Evolutionary conservation across 805 yeast species (phyloP).

Genomic region (Wickerhamomyces sydowiorum): DNA sequence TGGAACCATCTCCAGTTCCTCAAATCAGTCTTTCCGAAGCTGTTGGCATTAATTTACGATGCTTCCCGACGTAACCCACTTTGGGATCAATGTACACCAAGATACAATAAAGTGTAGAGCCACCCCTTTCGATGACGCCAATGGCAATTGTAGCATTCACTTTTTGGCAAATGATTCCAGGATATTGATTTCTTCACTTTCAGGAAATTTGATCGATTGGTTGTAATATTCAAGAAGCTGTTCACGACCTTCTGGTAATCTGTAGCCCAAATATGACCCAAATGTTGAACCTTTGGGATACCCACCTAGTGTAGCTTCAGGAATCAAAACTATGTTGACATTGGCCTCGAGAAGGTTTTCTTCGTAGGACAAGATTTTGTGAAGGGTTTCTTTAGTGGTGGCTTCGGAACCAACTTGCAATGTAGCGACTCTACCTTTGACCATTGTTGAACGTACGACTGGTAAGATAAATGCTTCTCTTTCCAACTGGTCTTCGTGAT

Average conservation of each 20-base stretch:
- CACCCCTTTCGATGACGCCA: slow-evolving; percentile 37
- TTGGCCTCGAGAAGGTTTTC: slow-evolving; percentile 26
- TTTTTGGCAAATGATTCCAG: slow-evolving; percentile 27
- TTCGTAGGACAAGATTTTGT: slow-evolving; percentile 33
- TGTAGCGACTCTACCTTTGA: slow-evolving; percentile 32
- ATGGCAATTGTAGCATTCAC: slow-evolving; percentile 31
- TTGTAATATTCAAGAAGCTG: slow-evolving; percentile 31
- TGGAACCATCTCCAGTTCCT: slow-evolving; percentile 44
- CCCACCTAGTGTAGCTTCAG: slow-evolving; percentile 42
- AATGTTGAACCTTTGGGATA: slow-evolving; percentile 39
- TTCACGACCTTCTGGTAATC: slow-evolving; percentile 35
- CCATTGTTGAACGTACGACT: slow-evolving; percentile 16
- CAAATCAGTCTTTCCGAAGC: slow-evolving; percentile 39
- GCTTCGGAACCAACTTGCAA: slow-evolving; percentile 35
- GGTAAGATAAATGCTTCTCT: too few relatives aligned
- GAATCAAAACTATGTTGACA: slow-evolving; percentile 35
- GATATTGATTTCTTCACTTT: slow-evolving; percentile 27
- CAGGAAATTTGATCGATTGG: slow-evolving; percentile 31
- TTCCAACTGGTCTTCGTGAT: too few relatives aligned
- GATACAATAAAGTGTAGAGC: slow-evolving; percentile 35
- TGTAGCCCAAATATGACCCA: slow-evolving; percentile 37
- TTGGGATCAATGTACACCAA: slow-evolving; percentile 34
- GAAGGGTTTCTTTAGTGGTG: slow-evolving; percentile 32
- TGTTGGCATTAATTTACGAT: slow-evolving; percentile 39
- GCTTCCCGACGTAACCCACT: slow-evolving; percentile 34